Base-by-base conservation (phyloP, 2,329 filamentous ascomycete genomes). In the Lasiodiplodia hormozganensis region DNA sequence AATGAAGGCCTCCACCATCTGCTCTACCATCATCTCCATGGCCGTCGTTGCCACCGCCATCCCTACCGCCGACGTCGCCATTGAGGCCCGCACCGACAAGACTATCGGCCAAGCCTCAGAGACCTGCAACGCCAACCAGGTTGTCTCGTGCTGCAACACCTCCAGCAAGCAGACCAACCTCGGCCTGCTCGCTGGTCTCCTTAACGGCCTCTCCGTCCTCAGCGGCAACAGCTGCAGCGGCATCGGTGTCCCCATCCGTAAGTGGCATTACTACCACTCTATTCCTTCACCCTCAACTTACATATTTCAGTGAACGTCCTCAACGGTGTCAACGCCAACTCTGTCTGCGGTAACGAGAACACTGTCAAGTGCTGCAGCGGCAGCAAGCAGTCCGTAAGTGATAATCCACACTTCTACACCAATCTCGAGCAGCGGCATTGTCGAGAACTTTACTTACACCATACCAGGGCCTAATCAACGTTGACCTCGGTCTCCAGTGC, bases 61-160 rank as follows among this genome's bases (percentile, higher is more conserved):
- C 40, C 64, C 68, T 12, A 62, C 58, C 10, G 47, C 60, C 14
- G 23, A 62, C 11, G n/a, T 31, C 10, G 10, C 38, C n/a, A 8
- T 31, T 34, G 34, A 38, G 54, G 23, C 43, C 3, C 43, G 69
- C 68, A 65, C 65, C 65, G 31, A 62, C 68, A 57, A 70, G 65
- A 53, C 54, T 58, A 47, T 69, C 52, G 16, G 28, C 11, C 57
- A 65, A 1, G 67, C 70, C 21, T 23, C 54, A 28, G 16, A 70
- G 16, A 67, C 58, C 40, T 72, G 70, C 70, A 67, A 65, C 34
- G 28, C 58, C 62, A 57, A 70, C 31, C 60, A 64, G 47, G 69
- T 71, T 10, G 67, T 72, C 52, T 71, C 70, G 25, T 72, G 70
- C 69, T 72, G 70, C 70, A 72, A 72, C 64, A 23, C 49, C 14